Base-by-base conservation (phyloP, 78 protist genomes). In the Dictyostelium purpureum region DNA sequence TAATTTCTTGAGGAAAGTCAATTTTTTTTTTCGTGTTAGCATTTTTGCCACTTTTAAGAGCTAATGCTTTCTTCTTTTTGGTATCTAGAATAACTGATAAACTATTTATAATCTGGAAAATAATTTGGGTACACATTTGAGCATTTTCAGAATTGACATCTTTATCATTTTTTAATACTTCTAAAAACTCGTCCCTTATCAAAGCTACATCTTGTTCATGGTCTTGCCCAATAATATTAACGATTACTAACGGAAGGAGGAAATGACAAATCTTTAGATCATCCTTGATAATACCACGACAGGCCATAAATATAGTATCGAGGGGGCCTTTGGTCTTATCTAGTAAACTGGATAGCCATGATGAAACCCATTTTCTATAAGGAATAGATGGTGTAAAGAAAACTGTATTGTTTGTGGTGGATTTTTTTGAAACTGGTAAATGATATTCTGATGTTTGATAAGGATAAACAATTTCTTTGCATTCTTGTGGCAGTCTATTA, bases 91-190 rank as follows among this genome's bases (percentile, higher is more conserved):
- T 70, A 45, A 42, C 37, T 1, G 6, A 70, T 10, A 90, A 57
- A 63, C 67, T 37, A 51, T 77, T 81, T 18, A 70, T 66, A 9
- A 90, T 26, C 14, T 90, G 80, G 19, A 90, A 90, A n/a, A 79
- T 65, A 6, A 83, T 77, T 54, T 90, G 94, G 9, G 88, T 90
- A 65, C 94, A 69, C 75, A 90, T 77, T 77, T 77, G 94, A 16
- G 75, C 89, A 71, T 90, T 90, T 26, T 79, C 95, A 16, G 56
- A 51, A 18, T 24, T 26, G 11, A 40, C 56, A 19, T 80, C 89
- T 9, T 79, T 90, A 47, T 79, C 76, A 49, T 65, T 77, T 2
- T 90, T 71, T 12, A 90, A 37, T 2, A 90, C 95, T 21, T 40
- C 83, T 43, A 92, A 21, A 7, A 92, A 59, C 74, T 92, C 95